Conservation (phyloP, 2,329 filamentous ascomycete genomes). For the Fusarium humuli region DNA sequence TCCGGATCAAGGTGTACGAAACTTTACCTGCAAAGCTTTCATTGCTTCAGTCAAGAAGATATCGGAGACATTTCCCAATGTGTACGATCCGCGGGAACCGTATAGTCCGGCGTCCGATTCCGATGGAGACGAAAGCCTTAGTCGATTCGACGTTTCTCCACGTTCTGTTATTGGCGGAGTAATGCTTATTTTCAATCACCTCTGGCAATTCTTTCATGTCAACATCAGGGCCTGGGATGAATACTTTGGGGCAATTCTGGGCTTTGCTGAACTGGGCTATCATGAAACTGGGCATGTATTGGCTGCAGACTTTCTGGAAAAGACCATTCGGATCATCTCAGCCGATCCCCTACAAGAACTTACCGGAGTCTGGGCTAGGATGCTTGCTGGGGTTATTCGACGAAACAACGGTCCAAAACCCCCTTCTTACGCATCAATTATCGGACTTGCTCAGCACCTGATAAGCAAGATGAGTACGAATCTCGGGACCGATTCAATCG, state of each 20-base stretch:
- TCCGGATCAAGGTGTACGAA: constrained; percentile 66
- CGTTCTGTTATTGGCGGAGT: constrained; percentile 52
- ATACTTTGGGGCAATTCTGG: constrained; percentile 76
- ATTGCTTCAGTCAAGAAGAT: constrained; percentile 65
- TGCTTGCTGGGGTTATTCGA: constrained; percentile 65
- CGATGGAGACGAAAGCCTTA: constrained; percentile 46
- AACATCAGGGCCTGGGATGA: constrained; percentile 78
- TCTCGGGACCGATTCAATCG: constrained; percentile 51
- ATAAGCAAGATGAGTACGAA: constrained; percentile 57
- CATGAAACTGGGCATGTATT: constrained; percentile 70
- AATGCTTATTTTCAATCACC: constrained; percentile 62
- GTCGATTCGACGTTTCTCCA: constrained; percentile 4
- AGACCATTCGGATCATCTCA: constrained; percentile 68
- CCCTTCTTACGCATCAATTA: constrained; percentile 65
- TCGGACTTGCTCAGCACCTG: constrained; percentile 62
- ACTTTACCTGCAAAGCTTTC: constrained; percentile 63
- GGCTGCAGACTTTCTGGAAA: constrained; percentile 69
- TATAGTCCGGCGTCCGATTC: constrained; percentile 41
- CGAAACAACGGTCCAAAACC: constrained; percentile 61
- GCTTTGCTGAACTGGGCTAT: constrained; percentile 72
- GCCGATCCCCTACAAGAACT: constrained; percentile 67
- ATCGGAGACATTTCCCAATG: constrained; percentile 58
- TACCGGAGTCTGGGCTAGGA: constrained; percentile 65
- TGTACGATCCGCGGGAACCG: constrained; percentile 55
- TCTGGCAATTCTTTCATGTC: constrained; percentile 73